Evolutionary conservation across 1,284 basidiomycete genomes (phyloP).

Genomic region (Cryptococcus hybrid): DNA sequence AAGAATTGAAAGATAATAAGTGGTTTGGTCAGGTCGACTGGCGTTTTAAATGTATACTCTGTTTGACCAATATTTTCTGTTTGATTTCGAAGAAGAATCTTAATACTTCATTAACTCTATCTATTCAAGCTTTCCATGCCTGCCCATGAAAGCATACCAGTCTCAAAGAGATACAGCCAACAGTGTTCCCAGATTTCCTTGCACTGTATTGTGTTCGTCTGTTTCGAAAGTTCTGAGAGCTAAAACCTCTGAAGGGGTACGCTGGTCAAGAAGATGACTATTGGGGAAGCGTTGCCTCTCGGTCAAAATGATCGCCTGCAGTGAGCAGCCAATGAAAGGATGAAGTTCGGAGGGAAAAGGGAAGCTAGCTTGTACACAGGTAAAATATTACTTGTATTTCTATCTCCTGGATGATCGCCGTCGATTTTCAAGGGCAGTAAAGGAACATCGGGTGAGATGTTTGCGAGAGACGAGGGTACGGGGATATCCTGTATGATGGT

Average conservation of each 20-base stretch:
- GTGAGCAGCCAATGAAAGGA: background rate
- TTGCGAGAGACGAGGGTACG: background rate
- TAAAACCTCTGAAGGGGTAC: no score
- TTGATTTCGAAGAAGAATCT: no score
- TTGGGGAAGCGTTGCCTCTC: no score
- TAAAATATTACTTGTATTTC: no score
- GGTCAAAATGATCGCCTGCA: no score
- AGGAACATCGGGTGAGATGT: background rate
- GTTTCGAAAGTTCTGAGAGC: background rate
- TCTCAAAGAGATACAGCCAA: conserved; percentile 10
- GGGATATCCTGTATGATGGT: background rate
- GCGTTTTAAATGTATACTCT: background rate
- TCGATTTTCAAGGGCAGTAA: background rate
- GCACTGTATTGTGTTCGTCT: no score
- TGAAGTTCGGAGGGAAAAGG: background rate
- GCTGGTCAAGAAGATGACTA: no score
- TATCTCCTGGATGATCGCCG: no score
- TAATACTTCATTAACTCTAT: background rate
- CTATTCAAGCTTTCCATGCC: conserved; percentile 4
- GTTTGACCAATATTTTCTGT: background rate
- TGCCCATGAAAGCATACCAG: conserved; percentile 10
- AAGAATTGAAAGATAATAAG: background rate
- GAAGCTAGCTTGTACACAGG: conserved; percentile 2
- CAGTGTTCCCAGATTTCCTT: background rate
- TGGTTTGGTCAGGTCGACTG: background rate